A percentile compares a stretch with the other conserved stretches of the same genome.
phyloP scores from a whole-genome alignment of 2,329 filamentous ascomycete genomes.

The Ophiostoma perfectum region DNA sequence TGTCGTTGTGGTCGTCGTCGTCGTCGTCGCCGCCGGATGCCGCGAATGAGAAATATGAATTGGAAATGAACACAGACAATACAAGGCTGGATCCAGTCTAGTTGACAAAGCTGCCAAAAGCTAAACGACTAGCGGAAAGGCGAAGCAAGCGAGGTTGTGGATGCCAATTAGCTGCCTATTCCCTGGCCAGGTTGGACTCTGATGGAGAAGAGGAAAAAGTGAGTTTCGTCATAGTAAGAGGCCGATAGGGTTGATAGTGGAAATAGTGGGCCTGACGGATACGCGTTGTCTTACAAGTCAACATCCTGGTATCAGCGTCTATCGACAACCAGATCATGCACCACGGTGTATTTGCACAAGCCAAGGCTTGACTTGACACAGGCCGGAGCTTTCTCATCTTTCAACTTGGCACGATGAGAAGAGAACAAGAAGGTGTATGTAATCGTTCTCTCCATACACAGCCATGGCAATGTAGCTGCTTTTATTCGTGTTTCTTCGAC shows the following conservation, averaged over 20 bases:
- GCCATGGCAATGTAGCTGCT: too few relatives aligned
- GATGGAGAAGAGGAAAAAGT: constrained; percentile 12
- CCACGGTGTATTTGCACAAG: too few relatives aligned
- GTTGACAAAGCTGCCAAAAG: not conserved
- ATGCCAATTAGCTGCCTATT: not conserved
- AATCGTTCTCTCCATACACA: too few relatives aligned
- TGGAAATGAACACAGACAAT: too few relatives aligned
- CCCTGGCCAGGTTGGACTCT: constrained; percentile 1
- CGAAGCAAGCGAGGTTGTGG: constrained; percentile 1
- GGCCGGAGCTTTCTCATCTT: too few relatives aligned
- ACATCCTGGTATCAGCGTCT: too few relatives aligned
- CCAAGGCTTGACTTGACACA: too few relatives aligned
- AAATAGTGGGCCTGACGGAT: not conserved
- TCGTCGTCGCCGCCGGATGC: not conserved
- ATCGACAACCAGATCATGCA: too few relatives aligned
- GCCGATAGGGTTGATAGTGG: not conserved
- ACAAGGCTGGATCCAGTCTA: not conserved
- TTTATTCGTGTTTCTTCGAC: too few relatives aligned
- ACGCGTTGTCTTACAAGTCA: not conserved
- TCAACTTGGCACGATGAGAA: too few relatives aligned
- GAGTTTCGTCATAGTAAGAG: not conserved
- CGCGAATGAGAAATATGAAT: too few relatives aligned
- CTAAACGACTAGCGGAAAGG: not conserved
- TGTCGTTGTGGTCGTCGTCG: not conserved
- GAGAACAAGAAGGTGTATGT: too few relatives aligned